These are phyloP conservation scores for Aspergillus steynii DNA, from an alignment of 495 filamentous ascomycete genomes.

Conservation along the genomic window DNA sequence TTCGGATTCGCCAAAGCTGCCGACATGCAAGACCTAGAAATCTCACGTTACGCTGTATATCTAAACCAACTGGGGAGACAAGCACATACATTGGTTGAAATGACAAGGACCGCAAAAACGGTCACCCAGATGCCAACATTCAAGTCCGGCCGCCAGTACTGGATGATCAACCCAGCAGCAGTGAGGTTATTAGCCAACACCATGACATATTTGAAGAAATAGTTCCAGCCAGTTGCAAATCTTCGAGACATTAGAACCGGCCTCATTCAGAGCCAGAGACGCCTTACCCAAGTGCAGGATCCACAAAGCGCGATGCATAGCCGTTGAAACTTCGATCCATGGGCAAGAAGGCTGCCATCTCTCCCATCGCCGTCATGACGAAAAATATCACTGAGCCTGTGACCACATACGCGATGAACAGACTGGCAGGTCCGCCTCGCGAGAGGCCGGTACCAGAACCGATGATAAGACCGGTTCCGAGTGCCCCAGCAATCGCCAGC, in stretches of 20 bases:
- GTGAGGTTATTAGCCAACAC: conserved; percentile 73
- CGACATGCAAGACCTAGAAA: conserved; percentile 2
- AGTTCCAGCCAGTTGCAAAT: conserved; percentile 60
- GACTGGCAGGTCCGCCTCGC: conserved; percentile 57
- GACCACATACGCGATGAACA: conserved; percentile 45
- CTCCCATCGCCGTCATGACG: conserved; percentile 43
- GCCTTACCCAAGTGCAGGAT: conserved; percentile 45
- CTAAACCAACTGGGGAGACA: too few species aligned
- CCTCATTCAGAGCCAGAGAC: too few species aligned
- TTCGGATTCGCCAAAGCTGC: conserved; percentile 69
- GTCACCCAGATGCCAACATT: conserved; percentile 53
- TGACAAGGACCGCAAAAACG: conserved; percentile 42
- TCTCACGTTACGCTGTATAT: too few species aligned
- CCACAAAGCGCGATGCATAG: conserved; percentile 49
- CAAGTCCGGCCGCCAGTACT: conserved; percentile 62
- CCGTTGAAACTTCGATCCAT: conserved; percentile 56
- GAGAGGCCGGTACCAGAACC: too few species aligned
- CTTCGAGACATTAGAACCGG: too few species aligned
- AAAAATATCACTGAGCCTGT: conserved; percentile 35
- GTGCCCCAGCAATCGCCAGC: too few species aligned
- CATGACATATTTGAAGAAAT: conserved; percentile 66
- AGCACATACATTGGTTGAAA: background rate
- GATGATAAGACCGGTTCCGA: too few species aligned
- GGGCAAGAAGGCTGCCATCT: conserved; percentile 54
- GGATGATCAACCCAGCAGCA: conserved; percentile 66